phyloP scores from a whole-genome alignment of 2,329 filamentous ascomycete genomes.

The Coniochaeta hoffmannii region DNA sequence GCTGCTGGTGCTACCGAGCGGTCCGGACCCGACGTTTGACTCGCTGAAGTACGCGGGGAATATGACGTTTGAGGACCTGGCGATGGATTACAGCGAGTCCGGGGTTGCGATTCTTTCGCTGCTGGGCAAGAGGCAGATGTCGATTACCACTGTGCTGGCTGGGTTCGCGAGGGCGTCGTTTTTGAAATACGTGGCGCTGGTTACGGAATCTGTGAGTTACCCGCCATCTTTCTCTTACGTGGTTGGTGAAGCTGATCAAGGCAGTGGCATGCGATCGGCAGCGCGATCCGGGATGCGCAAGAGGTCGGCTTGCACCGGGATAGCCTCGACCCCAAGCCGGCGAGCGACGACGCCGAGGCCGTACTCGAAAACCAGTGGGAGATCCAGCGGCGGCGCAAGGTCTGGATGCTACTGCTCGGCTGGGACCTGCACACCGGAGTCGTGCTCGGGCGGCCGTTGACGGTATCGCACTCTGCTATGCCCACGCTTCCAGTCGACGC shows the following conservation, averaged over 20 bases:
- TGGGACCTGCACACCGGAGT: constrained; percentile 49
- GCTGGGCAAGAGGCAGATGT: constrained; percentile 49
- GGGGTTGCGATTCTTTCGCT: constrained; percentile 44
- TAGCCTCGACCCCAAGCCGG: constrained; percentile 41
- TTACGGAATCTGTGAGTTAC: constrained; percentile 46
- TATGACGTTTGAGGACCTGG: constrained; percentile 55
- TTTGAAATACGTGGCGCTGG: constrained; percentile 50
- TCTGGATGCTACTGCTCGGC: constrained; percentile 47
- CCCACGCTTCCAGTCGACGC: constrained; percentile 48
- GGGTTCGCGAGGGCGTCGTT: constrained; percentile 49
- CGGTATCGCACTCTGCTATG: constrained; percentile 41
- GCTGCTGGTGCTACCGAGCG: constrained; percentile 42
- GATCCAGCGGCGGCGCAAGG: constrained; percentile 45
- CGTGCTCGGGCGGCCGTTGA: constrained; percentile 48
- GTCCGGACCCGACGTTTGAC: constrained; percentile 41
- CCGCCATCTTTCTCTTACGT: neutral
- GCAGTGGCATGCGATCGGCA: constrained; percentile 49
- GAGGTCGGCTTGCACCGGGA: constrained; percentile 54
- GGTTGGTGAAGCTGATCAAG: constrained; percentile 7
- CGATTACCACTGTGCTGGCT: constrained; percentile 48
- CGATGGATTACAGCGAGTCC: constrained; percentile 52
- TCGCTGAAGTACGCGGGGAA: constrained; percentile 50
- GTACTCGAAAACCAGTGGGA: constrained; percentile 51
- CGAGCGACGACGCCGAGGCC: constrained; percentile 36
- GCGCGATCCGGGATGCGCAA: constrained; percentile 53